phyloP scores from a whole-genome alignment of 352 stramenopile genomes.

The Phytophthora megakarya region DNA sequence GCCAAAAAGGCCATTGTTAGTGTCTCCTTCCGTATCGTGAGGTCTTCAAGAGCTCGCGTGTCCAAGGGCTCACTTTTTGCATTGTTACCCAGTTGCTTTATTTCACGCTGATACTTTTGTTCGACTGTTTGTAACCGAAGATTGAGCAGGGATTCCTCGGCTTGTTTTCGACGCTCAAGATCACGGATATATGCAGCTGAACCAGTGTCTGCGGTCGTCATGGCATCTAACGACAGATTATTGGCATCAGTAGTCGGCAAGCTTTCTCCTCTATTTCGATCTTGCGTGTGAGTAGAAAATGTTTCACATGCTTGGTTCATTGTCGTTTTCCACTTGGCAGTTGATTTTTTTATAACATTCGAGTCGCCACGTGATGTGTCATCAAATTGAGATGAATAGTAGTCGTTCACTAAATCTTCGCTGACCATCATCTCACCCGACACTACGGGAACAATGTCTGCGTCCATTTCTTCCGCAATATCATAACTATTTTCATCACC shows the following conservation, averaged over 20 bases:
- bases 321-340: background rate
- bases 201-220: constrained; percentile 12
- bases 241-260: background rate
- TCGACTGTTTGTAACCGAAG: constrained; percentile 53
- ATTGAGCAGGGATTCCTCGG: constrained; percentile 55
- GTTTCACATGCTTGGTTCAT: background rate
- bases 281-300: background rate
- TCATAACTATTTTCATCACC: background rate
- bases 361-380: background rate
- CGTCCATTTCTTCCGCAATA: constrained; percentile 1
- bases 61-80: constrained; percentile 3
- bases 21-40: constrained; percentile 39
- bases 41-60: constrained; percentile 9
- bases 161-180: constrained; percentile 53
- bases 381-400: constrained; percentile 27
- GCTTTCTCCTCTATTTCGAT: background rate
- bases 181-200: constrained; percentile 43
- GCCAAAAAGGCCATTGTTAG: constrained; percentile 50
- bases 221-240: background rate
- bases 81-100: constrained; percentile 25
- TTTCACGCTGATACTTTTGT: constrained; percentile 41
- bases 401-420: background rate
- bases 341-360: background rate
- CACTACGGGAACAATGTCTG: background rate
- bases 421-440: background rate